Base-by-base conservation (phyloP, 169 alveolate species). In the Plasmodium inui region DNA sequence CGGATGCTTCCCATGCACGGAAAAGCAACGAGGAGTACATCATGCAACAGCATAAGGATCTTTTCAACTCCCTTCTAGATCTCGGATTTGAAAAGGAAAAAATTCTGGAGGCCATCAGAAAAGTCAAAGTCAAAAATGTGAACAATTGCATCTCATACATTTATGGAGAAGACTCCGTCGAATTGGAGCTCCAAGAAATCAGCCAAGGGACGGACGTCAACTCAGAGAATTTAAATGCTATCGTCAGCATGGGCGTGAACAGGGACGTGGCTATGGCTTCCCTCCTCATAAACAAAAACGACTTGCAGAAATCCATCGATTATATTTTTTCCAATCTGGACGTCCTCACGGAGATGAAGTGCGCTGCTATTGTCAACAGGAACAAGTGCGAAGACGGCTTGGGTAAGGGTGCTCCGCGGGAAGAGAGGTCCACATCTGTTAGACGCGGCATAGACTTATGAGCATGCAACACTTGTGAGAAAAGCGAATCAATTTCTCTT, bases 181-280 rank as follows among this genome's bases (percentile, higher is more conserved):
- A 85, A 32, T 46, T 85, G 22, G 93, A 85, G n/a, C 28, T 12
- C 19, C 44, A 57, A 10, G 39, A 30, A 78, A 55, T 30, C 37
- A 39, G 12, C 32, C 34, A 73, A 2, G 81, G 81, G 30, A 34
- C 57, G n/a, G 93, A 85, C n/a, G 41, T 85, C 9, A 74, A 85
- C 28, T 34, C 84, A 2, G 70, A 73, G 9, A 85, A 85, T 10
- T 85, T 85, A 37, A 83, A 85, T 85, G 74, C 93, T 19, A 85
- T 85, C 55, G 14, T 85, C 67, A 74, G 71, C 30, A 50, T 85
- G 73, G 93, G 93, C 12, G 71, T 85, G 28, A 85, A 78, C 57
- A 85, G 76, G 30, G 80, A 85, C 41, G 93, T 85, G n/a, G 93
- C 93, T 5, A 85, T 85, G 93, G 93, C 93, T 12, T 53, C 93